Conservation (phyloP, 1,284 basidiomycete genomes). For the Ceratobasidium papillatum region DNA sequence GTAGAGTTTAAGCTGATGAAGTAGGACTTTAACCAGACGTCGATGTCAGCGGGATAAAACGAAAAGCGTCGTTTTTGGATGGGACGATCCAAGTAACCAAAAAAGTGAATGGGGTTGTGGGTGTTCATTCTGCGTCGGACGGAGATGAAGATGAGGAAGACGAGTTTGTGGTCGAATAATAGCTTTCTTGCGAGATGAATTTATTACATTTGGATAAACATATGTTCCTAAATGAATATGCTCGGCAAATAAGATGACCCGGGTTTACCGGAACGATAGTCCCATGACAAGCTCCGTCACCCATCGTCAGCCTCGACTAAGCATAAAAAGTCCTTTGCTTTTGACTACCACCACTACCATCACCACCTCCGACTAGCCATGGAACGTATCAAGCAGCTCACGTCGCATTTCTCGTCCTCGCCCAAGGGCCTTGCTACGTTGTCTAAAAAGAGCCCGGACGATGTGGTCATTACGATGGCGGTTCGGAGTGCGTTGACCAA, state of each 20-base stretch:
- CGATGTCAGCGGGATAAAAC: slow-evolving; percentile 25
- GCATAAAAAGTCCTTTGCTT: not conserved
- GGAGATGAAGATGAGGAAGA: slow-evolving; percentile 33
- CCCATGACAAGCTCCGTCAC: slow-evolving; percentile 36
- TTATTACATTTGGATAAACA: not conserved
- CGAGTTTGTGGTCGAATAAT: slow-evolving; percentile 6
- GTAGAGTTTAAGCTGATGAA: not conserved
- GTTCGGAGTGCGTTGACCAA: slow-evolving; percentile 81
- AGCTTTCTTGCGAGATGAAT: slow-evolving; percentile 18
- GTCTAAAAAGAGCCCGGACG: slow-evolving; percentile 68
- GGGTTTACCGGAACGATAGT: slow-evolving; percentile 3
- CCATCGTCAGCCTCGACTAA: slow-evolving; percentile 22
- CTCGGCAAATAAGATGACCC: slow-evolving; percentile 24
- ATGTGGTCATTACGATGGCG: slow-evolving; percentile 87
- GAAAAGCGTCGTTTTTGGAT: slow-evolving; percentile 24
- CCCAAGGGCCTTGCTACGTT: slow-evolving; percentile 58
- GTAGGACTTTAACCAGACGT: not conserved
- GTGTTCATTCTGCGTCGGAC: slow-evolving; percentile 38
- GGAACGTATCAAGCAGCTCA: slow-evolving; percentile 70
- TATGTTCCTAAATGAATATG: not conserved
- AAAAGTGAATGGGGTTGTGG: slow-evolving; percentile 29
- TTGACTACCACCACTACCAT: slow-evolving; percentile 10
- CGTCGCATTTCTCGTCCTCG: slow-evolving; percentile 63
- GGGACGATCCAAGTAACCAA: slow-evolving; percentile 27
- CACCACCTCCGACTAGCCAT: not conserved